These are phyloP conservation scores for Kondoa subrosea DNA, from an alignment of 768 basidiomycete genomes.

Conservation along the genomic window DNA sequence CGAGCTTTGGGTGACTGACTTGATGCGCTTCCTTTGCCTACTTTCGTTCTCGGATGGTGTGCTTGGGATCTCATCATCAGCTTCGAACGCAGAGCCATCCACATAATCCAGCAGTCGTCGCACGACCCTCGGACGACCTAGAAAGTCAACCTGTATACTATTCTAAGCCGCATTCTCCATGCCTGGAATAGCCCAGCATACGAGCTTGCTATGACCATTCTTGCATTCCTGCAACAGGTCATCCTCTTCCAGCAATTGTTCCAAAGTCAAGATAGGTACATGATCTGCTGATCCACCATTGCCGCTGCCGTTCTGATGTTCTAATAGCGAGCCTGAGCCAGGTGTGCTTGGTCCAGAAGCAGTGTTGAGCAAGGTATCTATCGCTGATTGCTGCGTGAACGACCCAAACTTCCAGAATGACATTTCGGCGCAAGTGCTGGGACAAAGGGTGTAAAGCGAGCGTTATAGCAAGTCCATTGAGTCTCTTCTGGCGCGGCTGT, in stretches of 20 bases:
- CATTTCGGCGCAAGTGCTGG: no score
- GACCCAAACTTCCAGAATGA: slow-evolving; percentile 5
- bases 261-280: slow-evolving; percentile 10
- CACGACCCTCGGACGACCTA: slow-evolving; percentile 6
- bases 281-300: neutral
- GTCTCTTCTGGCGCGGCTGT: no score
- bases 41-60: slow-evolving; percentile 8
- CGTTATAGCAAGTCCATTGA: no score
- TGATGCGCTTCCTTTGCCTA: slow-evolving; percentile 10
- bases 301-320: neutral
- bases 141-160: slow-evolving; percentile 14
- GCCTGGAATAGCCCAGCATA: neutral
- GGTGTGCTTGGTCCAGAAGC: neutral
- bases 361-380: slow-evolving; percentile 5
- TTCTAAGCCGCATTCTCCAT: neutral
- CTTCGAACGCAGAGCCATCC: slow-evolving; percentile 15
- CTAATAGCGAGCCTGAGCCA: neutral
- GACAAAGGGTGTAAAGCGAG: no score
- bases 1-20: neutral
- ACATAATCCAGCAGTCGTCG: slow-evolving; percentile 16
- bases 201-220: slow-evolving; percentile 16
- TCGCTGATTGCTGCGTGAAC: slow-evolving; percentile 2
- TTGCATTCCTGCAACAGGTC: slow-evolving; percentile 20
- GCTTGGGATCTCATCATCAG: slow-evolving; percentile 5
- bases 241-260: slow-evolving; percentile 21